Conservation (phyloP, 2,329 filamentous ascomycete genomes). For the Sporothrix schenckii region DNA sequence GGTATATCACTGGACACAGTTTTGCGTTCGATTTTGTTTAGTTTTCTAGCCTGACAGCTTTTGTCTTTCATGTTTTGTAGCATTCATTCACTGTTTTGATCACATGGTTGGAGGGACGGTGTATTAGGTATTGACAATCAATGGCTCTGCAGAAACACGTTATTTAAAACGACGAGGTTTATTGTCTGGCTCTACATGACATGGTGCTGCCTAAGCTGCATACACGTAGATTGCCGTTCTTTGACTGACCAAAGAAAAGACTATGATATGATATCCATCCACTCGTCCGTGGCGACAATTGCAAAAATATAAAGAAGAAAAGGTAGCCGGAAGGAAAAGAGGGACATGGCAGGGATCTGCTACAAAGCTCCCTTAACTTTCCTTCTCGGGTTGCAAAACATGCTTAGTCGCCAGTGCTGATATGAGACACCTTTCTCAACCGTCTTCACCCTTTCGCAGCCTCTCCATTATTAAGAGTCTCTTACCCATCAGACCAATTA, state of each 20-base stretch:
- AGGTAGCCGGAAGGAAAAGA: not conserved
- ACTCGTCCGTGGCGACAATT: constrained; percentile 19
- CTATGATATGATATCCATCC: constrained; percentile 27
- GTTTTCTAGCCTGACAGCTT: not conserved
- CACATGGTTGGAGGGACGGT: not conserved
- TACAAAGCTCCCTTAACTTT: not conserved
- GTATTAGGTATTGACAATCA: not conserved
- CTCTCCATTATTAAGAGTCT: constrained; percentile 2
- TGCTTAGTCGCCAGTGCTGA: constrained; percentile 3
- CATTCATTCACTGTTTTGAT: not conserved
- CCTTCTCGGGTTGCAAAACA: constrained; percentile 16
- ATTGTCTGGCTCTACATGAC: constrained; percentile 21
- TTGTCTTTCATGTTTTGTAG: not conserved
- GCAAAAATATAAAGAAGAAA: constrained; percentile 25
- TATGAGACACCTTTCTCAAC: constrained; percentile 9
- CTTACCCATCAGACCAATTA: not conserved
- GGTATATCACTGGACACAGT: not conserved
- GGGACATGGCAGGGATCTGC: not conserved
- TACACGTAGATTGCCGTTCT: constrained; percentile 11
- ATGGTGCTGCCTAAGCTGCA: not conserved
- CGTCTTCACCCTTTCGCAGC: not conserved
- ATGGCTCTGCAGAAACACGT: not conserved
- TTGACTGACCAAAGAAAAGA: constrained; percentile 3
- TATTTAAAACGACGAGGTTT: not conserved
- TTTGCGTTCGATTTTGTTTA: not conserved